Base-by-base conservation (phyloP, 768 basidiomycete species). In the Leccinum imitatum region DNA sequence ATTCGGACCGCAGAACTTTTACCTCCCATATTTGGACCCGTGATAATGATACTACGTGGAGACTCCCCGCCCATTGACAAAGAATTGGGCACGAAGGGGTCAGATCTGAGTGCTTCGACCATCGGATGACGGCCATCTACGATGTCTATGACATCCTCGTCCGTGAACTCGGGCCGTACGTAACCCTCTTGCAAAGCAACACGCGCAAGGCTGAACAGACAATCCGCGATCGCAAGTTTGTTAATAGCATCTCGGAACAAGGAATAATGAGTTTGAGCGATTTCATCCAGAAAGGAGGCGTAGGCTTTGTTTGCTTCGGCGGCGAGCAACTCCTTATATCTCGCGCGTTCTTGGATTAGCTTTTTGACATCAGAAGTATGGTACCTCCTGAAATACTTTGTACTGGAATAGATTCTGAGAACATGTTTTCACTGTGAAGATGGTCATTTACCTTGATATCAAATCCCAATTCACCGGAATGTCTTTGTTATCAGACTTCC, bases 81-180 rank as follows among this genome's bases (percentile, higher is more conserved):
- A 13, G 85, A 82, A 71, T 97, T 98, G 3, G 93, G 88, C 1
- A 98, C 87, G 73, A 93, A 96, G 2, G 94, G 92, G 61, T 91
- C 86, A 1, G 86, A 76, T 41, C 85, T 79, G 21, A 95, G 74
- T 9, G 81, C 81, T 71, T 97, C 95, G 15, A 95, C 85, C 85
- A 98, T 93, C 0, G 96, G 96, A 77, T 99, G 96, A 11, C 94
- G 82, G 0, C 93, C 95, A n/a, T 87, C 84, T 11, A 81, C 74
- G 31, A 98, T 90, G 60, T 91, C 87, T 13, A 98, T 77, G 25
- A 72, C 72, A 52, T 87, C 82, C 30, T 86, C 84, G 7, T 87
- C 82, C 0, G 83, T 83, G 67, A 97, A 90, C 61, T 79, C 75
- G 1, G 96, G 95, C 50, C 87, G 86, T 35, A 86, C 84, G 64